Percentiles rank a stretch among this genome's conserved stretches.
Conservation (phyloP, 805 yeast genomes). For the Candida vartiovaarae region DNA sequence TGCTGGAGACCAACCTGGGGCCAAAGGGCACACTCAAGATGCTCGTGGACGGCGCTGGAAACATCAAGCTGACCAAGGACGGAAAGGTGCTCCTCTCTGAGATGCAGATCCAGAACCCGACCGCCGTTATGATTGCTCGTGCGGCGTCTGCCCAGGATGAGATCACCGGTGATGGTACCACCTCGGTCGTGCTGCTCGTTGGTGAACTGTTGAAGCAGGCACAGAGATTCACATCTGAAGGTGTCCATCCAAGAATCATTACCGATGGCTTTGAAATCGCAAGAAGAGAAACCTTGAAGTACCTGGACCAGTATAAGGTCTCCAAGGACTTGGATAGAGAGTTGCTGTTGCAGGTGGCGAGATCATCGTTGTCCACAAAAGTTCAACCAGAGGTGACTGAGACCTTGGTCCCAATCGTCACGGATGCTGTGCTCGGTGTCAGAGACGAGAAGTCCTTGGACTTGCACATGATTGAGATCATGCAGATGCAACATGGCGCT, state of each 20-base stretch:
- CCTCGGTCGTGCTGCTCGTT: conserved; percentile 88
- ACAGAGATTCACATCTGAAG: conserved; percentile 84
- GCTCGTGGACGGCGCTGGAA: conserved; percentile 95
- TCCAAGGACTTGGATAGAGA: conserved; percentile 66
- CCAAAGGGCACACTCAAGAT: conserved; percentile 96
- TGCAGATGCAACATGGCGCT: conserved; percentile 94
- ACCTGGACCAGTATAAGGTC: conserved; percentile 58
- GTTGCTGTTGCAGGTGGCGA: conserved; percentile 83
- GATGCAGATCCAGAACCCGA: conserved; percentile 94
- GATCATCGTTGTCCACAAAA: conserved; percentile 83
- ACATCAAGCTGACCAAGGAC: conserved; percentile 91
- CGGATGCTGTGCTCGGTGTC: conserved; percentile 89
- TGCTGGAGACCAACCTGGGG: conserved; percentile 84
- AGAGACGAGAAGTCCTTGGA: conserved; percentile 57
- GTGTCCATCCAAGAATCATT: conserved; percentile 90
- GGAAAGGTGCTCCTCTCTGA: conserved; percentile 90
- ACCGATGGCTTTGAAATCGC: conserved; percentile 95
- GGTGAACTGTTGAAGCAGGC: conserved; percentile 95
- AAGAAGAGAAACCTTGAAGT: conserved; percentile 64
- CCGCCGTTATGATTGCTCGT: conserved; percentile 87
- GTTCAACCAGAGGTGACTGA: conserved; percentile 71
- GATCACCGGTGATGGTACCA: conserved; percentile 98
- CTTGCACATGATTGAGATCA: conserved; percentile 95
- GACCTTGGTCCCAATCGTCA: conserved; percentile 85
- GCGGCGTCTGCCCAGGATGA: conserved; percentile 99